phyloP scores from a whole-genome alignment of 306 rosid species.

The Herpetospermum pedunculosum region DNA sequence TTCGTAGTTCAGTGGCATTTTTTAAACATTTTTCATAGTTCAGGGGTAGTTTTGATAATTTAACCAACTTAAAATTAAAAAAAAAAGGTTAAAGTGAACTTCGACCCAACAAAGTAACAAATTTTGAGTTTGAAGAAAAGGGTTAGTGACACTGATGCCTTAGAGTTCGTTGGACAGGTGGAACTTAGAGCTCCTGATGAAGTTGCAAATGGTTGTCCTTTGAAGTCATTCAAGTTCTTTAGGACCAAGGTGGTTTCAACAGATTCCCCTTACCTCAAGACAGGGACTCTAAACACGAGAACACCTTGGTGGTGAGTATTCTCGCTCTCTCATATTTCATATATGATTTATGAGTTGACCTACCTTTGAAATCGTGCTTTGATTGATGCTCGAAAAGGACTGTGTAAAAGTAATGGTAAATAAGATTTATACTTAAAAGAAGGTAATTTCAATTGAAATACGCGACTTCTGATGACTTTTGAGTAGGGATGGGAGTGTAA shows the following conservation, averaged over 20 bases:
- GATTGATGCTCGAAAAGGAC: not conserved
- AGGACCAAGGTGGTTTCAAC: conserved; percentile 43
- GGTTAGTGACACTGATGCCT: not conserved
- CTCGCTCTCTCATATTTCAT: not conserved
- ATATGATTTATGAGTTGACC: not conserved
- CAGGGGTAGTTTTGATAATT: too few relatives aligned
- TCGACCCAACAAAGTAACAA: not conserved
- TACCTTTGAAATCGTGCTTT: not conserved
- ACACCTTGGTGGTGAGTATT: conserved; percentile 80
- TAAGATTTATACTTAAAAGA: not conserved
- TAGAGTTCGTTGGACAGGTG: conserved; percentile 21
- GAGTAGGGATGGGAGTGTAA: conserved; percentile 77
- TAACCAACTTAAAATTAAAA: too few relatives aligned
- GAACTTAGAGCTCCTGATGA: conserved; percentile 42
- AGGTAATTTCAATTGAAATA: not conserved
- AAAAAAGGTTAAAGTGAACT: too few relatives aligned
- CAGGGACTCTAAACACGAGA: conserved; percentile 40
- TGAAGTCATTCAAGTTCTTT: conserved; percentile 53
- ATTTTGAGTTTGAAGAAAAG: not conserved
- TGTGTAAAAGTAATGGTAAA: not conserved
- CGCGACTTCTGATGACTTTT: not conserved
- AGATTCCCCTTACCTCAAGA: conserved; percentile 19
- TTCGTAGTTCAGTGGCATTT: too few relatives aligned
- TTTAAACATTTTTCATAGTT: too few relatives aligned
- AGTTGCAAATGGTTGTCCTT: conserved; percentile 46